Evolutionary conservation across 192 early-diverging fungal species (phyloP).

Genomic region (Gorgonomyces haynaldii): DNA sequence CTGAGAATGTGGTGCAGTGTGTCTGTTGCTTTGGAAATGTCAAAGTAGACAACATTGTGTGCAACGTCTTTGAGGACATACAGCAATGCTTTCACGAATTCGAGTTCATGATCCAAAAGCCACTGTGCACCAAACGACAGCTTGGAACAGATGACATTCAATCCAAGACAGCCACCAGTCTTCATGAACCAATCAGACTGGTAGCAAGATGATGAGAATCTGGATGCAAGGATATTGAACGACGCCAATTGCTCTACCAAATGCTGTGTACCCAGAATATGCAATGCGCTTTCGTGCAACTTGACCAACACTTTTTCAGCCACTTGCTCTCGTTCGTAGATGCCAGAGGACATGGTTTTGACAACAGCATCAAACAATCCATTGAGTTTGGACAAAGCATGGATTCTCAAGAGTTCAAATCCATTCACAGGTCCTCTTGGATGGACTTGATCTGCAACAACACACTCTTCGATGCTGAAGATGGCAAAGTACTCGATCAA

Average conservation of each 20-base stretch:
- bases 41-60: slow-evolving; percentile 61
- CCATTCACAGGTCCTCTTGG: slow-evolving; percentile 1
- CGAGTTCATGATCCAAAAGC: slow-evolving; percentile 89
- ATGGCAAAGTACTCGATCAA: slow-evolving; percentile 67
- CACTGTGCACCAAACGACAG: slow-evolving; percentile 78
- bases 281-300: slow-evolving; percentile 47
- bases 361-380: slow-evolving; percentile 73
- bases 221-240: slow-evolving; percentile 67
- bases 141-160: slow-evolving; percentile 68
- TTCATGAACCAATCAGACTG: slow-evolving; percentile 76
- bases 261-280: slow-evolving; percentile 47
- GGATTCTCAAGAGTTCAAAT: slow-evolving; percentile 22
- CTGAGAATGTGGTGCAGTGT: slow-evolving; percentile 63
- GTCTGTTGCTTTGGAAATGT: slow-evolving; percentile 59
- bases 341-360: slow-evolving; percentile 62
- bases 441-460: slow-evolving; percentile 23
- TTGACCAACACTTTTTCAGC: slow-evolving; percentile 54
- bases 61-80: slow-evolving; percentile 90
- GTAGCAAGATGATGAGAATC: slow-evolving; percentile 88
- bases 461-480: slow-evolving; percentile 54
- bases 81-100: slow-evolving; percentile 83
- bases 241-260: slow-evolving; percentile 51
- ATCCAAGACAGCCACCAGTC: slow-evolving; percentile 82
- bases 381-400: slow-evolving; percentile 22
- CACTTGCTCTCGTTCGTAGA: slow-evolving; percentile 40